These are phyloP conservation scores for Fusarium transvaalense DNA, from an alignment of 2,329 filamentous ascomycete genomes.

Conservation along the genomic window DNA sequence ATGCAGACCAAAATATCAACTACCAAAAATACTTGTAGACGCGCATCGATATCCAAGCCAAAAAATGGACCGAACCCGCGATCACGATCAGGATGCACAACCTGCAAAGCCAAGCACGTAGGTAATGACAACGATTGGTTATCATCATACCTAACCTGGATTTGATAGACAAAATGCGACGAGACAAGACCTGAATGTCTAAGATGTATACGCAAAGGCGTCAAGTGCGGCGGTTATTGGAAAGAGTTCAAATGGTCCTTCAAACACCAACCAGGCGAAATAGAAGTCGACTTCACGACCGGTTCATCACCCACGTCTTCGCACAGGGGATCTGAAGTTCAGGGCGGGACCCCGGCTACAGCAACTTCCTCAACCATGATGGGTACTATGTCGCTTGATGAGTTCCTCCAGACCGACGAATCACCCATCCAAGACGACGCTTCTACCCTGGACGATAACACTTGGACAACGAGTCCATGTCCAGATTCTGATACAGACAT, in stretches of 20 bases:
- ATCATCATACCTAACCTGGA: not conserved
- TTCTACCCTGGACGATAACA: slow-evolving; percentile 25
- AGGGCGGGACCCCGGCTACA: slow-evolving; percentile 5
- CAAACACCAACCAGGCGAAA: slow-evolving; percentile 54
- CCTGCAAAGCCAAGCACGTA: slow-evolving; percentile 51
- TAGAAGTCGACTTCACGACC: slow-evolving; percentile 25
- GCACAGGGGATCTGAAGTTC: slow-evolving; percentile 16
- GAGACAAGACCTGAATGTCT: slow-evolving; percentile 49
- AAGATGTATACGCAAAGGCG: slow-evolving; percentile 47
- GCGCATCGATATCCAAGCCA: slow-evolving; percentile 12
- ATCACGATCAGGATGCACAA: slow-evolving; percentile 50
- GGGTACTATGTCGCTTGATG: not conserved
- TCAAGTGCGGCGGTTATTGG: slow-evolving; percentile 49
- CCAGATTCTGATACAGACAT: slow-evolving; percentile 31
- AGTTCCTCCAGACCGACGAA: slow-evolving; percentile 12
- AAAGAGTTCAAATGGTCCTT: slow-evolving; percentile 57
- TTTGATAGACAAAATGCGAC: slow-evolving; percentile 49
- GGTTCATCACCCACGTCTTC: slow-evolving; percentile 24
- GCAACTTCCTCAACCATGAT: not conserved
- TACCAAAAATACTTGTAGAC: slow-evolving; percentile 25
- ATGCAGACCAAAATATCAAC: slow-evolving; percentile 32
- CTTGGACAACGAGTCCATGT: slow-evolving; percentile 35
- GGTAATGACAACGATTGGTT: not conserved
- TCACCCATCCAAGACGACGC: slow-evolving; percentile 8
- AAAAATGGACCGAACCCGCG: slow-evolving; percentile 40